Base-by-base conservation (phyloP, 495 filamentous ascomycete genomes). In the Pyrenula massariospora region DNA sequence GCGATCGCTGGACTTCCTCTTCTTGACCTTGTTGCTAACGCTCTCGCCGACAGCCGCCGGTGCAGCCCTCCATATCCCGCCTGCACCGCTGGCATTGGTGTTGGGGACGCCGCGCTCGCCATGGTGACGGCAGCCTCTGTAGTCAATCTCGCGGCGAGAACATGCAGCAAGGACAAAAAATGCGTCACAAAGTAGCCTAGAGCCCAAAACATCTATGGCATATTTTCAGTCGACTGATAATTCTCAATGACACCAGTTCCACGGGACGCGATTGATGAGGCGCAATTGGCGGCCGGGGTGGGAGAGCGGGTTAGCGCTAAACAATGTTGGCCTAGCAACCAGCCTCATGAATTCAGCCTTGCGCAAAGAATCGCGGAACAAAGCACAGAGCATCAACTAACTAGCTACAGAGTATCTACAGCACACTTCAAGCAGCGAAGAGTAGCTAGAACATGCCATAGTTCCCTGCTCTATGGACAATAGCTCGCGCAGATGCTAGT, bases 1-100 rank as follows among this genome's bases (percentile, higher is more conserved):
- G 56, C 56, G 22, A 59, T 55, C 22, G 58, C 59, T 36, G 64
- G 63, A 48, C 54, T 55, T 19, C 62, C 60, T 55, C 19, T 52
- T 52, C 50, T 52, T 15, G 31, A 42, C 19, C 64, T 57, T 54
- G 59, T 57, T 24, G 54, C 22, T 19, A 58, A 63, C 15, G n/a
- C 24, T 20, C 58, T 50, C 22, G 63, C 58, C 2, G 52, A 54
- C 12, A 52, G 60, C 8, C 54, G 42, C 22, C 55, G 55, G 3
- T 53, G 36, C 22, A 57, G 31, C 24, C 49, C 60, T 36, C 63
- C 53, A 21, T 56, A 61, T 36, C 8, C 50, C 19, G 50, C 8
- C 50, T 24, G 19, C 11, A 48, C 19, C 50, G 50, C 25, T 2
- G 60, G 60, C 31, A 60, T 65, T 47, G 63, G 63, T 54, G 64